Evolutionary conservation across 768 basidiomycete genomes (phyloP).

Genomic region (Boletus barrowsii): DNA sequence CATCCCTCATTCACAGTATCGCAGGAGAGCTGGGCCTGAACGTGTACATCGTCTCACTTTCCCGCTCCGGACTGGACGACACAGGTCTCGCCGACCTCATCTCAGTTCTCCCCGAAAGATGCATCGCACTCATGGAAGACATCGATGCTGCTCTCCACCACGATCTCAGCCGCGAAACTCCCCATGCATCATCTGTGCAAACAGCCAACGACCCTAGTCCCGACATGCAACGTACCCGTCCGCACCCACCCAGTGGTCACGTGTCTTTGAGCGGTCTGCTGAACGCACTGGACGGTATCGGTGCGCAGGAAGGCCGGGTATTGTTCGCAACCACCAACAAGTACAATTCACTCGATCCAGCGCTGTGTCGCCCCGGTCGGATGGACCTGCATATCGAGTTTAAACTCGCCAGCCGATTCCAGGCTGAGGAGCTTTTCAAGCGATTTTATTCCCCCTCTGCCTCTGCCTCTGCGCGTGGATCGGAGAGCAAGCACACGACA

Average conservation of each 20-base stretch:
- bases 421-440: conserved; percentile 62
- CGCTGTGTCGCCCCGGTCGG: conserved; percentile 72
- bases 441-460: conserved; percentile 58
- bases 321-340: conserved; percentile 80
- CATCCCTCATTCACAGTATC: conserved; percentile 70
- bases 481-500: neutral
- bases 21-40: conserved; percentile 77
- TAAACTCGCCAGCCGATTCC: conserved; percentile 66
- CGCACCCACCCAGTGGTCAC: conserved; percentile 22
- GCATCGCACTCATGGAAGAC: conserved; percentile 81
- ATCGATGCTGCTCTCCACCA: conserved; percentile 73
- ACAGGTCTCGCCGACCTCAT: conserved; percentile 54
- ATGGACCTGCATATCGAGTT: conserved; percentile 82
- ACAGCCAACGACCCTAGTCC: neutral
- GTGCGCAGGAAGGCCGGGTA: conserved; percentile 79
- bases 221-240: conserved; percentile 15
- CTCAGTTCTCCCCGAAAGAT: conserved; percentile 60
- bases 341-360: conserved; percentile 65
- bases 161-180: conserved; percentile 35
- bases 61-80: conserved; percentile 63
- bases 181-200: neutral
- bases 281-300: conserved; percentile 77
- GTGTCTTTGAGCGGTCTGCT: conserved; percentile 72
- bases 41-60: conserved; percentile 70
- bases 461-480: neutral